A percentile compares a stretch with the other conserved stretches of the same genome.
These are phyloP conservation scores for Gossypium aridum DNA, from an alignment of 441 rosid species.

Conservation along the genomic window DNA sequence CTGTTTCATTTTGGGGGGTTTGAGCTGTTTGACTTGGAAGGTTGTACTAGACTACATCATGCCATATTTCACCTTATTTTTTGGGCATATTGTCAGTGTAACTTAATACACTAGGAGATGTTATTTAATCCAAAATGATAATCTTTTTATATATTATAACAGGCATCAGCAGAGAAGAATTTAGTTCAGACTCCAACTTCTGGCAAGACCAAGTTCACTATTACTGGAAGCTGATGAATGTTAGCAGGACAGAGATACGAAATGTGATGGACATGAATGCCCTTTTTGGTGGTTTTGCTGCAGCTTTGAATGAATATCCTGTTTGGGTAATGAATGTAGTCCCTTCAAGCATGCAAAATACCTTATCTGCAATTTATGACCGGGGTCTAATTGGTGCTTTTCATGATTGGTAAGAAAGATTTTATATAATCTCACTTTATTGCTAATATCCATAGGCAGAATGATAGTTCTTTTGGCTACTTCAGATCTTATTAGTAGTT, in stretches of 20 bases:
- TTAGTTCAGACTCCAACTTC: slow-evolving; percentile 35
- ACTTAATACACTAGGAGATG: background rate
- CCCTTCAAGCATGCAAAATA: slow-evolving; percentile 60
- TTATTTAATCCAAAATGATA: slow-evolving; percentile 1
- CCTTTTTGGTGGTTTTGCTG: slow-evolving; percentile 75
- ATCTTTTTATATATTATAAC: slow-evolving; percentile 8
- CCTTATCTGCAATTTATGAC: slow-evolving; percentile 67
- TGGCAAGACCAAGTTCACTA: slow-evolving; percentile 68
- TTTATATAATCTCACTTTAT: background rate
- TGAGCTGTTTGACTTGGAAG: slow-evolving; percentile 7
- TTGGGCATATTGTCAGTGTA: background rate
- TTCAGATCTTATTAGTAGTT: background rate
- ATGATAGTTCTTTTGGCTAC: background rate
- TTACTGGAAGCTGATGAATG: slow-evolving; percentile 68
- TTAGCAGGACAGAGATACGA: slow-evolving; percentile 47
- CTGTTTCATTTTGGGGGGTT: background rate
- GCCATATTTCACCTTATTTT: background rate
- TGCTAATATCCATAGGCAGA: slow-evolving; percentile 4
- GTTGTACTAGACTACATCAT: background rate
- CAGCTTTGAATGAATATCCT: slow-evolving; percentile 56
- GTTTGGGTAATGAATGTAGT: slow-evolving; percentile 93
- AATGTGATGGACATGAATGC: slow-evolving; percentile 97
- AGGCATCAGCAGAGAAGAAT: slow-evolving; percentile 67
- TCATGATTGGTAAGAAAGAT: slow-evolving; percentile 76
- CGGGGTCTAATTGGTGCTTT: slow-evolving; percentile 77